Base-by-base conservation (phyloP, 441 rosid species). In the Euphorbia corollata region DNA sequence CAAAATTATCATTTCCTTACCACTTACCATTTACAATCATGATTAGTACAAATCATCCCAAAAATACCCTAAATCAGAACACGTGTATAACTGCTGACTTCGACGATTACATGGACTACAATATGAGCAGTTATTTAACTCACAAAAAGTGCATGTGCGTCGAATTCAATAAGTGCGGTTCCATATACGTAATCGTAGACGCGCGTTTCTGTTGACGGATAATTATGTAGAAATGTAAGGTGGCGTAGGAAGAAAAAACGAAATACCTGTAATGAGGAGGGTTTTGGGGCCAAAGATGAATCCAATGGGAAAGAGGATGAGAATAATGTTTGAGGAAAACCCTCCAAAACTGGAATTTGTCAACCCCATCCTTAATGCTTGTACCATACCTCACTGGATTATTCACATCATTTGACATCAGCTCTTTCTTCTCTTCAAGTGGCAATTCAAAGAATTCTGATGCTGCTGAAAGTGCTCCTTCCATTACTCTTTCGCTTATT, bases 271-370 rank as follows among this genome's bases (percentile, higher is more conserved):
- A 90, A 48, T 27, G 24, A 5, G 88, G 77, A 24, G 92, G 94
- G 34, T 84, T 85, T 2, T 77, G 16, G 6, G 94, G 90, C 94
- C 92, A 90, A 6, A 64, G 73, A 59, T 72, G 74, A 72, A 83
- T 70, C 87, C 87, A 87, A n/a, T 73, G 67, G 43, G 84, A 71
- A 32, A 82, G 74, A 18, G 94, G 94, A 68, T 86, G 63, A 12
- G 92, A 86, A 70, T 90, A 85, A 64, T 81, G 90, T 74, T 90
- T 85, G 18, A 87, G 82, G 74, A 90, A 86, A 27, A 78, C 77
- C 69, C 94, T 86, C 89, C 92, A 82, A 32, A 75, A 80, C 20
- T 86, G 85, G 67, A 75, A 75, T 32, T 77, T 72, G 69, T 86
- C 92, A 2, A 63, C 6, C 12, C 88, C 87, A 4, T 85, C 88